These are phyloP conservation scores for Trichoderma arundinaceum DNA, from an alignment of 2,329 filamentous ascomycete genomes.

Conservation along the genomic window DNA sequence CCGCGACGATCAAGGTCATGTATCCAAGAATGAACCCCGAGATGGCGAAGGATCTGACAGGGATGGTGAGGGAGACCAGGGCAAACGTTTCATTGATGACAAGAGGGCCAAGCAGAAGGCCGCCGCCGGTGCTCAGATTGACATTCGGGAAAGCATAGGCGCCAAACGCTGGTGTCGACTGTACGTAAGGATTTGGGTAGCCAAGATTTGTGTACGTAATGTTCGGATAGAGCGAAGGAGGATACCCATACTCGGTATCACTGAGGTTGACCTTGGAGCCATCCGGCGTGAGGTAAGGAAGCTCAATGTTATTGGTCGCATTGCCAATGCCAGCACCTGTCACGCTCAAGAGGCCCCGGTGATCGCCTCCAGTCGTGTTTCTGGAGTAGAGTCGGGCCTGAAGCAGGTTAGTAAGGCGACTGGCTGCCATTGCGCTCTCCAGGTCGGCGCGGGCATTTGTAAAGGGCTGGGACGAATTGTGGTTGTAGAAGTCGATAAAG, in stretches of 20 bases:
- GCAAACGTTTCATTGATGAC: conserved; percentile 74
- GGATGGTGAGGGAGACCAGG: conserved; percentile 79
- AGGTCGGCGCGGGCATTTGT: conserved; percentile 66
- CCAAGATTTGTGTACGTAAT: conserved; percentile 66
- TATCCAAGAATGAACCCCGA: conserved; percentile 74
- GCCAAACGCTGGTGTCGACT: conserved; percentile 49
- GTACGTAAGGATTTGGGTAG: conserved; percentile 48
- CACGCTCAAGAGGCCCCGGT: conserved; percentile 66
- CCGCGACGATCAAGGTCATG: conserved; percentile 79
- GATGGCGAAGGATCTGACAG: conserved; percentile 68
- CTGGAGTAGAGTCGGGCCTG: conserved; percentile 77
- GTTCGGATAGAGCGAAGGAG: conserved; percentile 76
- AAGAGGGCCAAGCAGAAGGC: conserved; percentile 78
- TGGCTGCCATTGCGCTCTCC: conserved; percentile 69
- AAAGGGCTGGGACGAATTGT: conserved; percentile 63
- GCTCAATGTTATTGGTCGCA: conserved; percentile 52
- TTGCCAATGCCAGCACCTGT: conserved; percentile 55
- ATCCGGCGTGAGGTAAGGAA: conserved; percentile 66
- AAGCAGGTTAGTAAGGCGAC: conserved; percentile 62
- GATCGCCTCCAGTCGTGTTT: conserved; percentile 56
- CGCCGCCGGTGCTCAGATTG: conserved; percentile 56
- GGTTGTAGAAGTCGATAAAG: conserved; percentile 62
- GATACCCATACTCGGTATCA: conserved; percentile 69
- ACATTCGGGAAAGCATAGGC: conserved; percentile 59
- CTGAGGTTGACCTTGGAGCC: conserved; percentile 66